Evolutionary conservation across 805 yeast species (phyloP).

Genomic region (Kuraishia capsulata): DNA sequence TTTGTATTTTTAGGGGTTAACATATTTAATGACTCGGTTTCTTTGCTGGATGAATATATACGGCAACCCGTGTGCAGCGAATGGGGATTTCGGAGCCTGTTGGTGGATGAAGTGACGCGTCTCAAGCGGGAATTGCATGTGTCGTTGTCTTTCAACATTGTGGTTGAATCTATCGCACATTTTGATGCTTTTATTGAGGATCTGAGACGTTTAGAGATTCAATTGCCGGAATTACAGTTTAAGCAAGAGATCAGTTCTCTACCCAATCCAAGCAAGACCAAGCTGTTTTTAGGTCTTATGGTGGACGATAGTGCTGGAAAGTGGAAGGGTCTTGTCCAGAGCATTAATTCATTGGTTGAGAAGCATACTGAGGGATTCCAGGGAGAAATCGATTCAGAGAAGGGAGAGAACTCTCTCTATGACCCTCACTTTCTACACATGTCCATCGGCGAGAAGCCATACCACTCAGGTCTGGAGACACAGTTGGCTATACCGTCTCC

Average conservation of each 20-base stretch:
- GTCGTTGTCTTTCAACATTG: background rate
- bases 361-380: background rate
- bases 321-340: background rate
- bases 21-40: background rate
- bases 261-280: slow-evolving; percentile 1
- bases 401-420: background rate
- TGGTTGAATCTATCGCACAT: background rate
- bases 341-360: background rate
- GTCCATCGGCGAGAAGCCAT: background rate
- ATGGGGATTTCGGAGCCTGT: background rate
- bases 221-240: too few relatives aligned
- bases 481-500: too few relatives aligned
- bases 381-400: background rate
- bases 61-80: background rate
- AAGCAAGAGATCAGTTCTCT: too few relatives aligned
- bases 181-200: background rate
- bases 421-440: background rate
- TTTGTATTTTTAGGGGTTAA: background rate
- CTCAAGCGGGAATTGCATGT: too few relatives aligned
- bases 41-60: background rate
- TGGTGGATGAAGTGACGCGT: background rate
- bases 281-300: slow-evolving; percentile 12
- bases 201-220: background rate
- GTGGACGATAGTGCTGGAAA: slow-evolving; percentile 23
- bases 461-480: too few relatives aligned